Conservation (phyloP, 176 grass and related monocot genomes). For the Puccinellia tenuiflora region DNA sequence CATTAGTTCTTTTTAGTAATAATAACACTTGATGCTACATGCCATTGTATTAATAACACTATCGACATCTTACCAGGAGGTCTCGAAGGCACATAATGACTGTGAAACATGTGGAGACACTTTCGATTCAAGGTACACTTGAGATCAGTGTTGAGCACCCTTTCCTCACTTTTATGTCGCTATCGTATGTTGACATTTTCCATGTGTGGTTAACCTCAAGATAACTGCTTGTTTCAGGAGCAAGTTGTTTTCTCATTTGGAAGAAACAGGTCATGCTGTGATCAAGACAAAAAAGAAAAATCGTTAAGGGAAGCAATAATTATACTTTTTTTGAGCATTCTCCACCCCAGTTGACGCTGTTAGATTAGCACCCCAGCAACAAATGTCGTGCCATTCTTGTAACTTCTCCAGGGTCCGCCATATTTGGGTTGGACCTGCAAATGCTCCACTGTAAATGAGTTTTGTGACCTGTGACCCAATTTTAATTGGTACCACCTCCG, state of each 20-base stretch:
- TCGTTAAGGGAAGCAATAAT: not conserved
- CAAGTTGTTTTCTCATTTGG: slow-evolving; percentile 82
- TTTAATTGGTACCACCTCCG: not conserved
- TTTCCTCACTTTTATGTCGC: not conserved
- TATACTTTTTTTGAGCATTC: not conserved
- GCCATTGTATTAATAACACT: not conserved
- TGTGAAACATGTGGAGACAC: slow-evolving; percentile 73
- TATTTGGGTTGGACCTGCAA: not conserved
- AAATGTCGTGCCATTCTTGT: not conserved
- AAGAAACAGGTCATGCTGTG: slow-evolving; percentile 71
- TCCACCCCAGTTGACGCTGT: slow-evolving; percentile 3
- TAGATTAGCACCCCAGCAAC: not conserved
- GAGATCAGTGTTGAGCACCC: not conserved
- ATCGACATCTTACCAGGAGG: slow-evolving; percentile 38
- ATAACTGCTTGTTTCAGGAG: slow-evolving; percentile 47
- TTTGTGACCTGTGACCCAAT: not conserved
- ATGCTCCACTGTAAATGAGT: not conserved
- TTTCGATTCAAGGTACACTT: slow-evolving; percentile 80
- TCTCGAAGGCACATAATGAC: slow-evolving; percentile 48
- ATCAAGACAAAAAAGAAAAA: slow-evolving; percentile 48
- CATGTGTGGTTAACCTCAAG: not conserved
- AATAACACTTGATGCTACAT: not conserved
- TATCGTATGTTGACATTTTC: not conserved
- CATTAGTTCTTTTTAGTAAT: not conserved
- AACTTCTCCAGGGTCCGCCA: not conserved